Conservation (phyloP, 306 rosid species). For the Rosa multiflora region DNA sequence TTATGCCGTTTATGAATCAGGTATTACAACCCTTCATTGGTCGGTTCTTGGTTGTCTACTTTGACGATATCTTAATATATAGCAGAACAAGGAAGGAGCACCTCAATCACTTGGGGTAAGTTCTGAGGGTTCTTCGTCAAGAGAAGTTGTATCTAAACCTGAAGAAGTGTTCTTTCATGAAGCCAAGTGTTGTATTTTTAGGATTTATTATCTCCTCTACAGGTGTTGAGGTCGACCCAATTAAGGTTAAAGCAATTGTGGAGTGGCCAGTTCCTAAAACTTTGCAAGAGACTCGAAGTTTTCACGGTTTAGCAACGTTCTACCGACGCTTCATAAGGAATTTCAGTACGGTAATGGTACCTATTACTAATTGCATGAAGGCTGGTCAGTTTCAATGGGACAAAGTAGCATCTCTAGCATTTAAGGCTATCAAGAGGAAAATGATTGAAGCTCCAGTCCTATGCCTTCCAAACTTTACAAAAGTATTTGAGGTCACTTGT, state of each 20-base stretch:
- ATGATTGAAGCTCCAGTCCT: too few relatives aligned
- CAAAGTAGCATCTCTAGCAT: too few relatives aligned
- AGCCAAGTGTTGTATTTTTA: neutral
- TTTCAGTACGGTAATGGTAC: neutral
- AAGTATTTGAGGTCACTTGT: too few relatives aligned
- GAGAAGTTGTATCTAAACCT: neutral
- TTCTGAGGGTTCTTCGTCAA: neutral
- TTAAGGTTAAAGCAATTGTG: neutral
- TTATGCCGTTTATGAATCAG: neutral
- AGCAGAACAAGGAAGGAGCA: neutral
- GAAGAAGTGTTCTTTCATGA: neutral
- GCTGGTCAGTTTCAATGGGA: too few relatives aligned
- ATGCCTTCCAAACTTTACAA: too few relatives aligned
- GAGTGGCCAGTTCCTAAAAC: neutral
- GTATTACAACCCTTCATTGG: neutral
- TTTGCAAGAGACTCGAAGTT: neutral
- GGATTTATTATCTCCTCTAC: neutral
- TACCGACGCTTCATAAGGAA: neutral
- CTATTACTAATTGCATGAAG: neutral
- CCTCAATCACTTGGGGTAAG: neutral
- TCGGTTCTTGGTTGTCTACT: neutral
- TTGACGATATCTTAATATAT: neutral
- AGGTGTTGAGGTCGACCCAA: neutral
- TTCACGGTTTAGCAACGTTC: neutral
- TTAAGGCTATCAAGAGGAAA: too few relatives aligned